Conservation (phyloP, 2,329 filamentous ascomycete genomes). For the Aspergillus melleus region DNA sequence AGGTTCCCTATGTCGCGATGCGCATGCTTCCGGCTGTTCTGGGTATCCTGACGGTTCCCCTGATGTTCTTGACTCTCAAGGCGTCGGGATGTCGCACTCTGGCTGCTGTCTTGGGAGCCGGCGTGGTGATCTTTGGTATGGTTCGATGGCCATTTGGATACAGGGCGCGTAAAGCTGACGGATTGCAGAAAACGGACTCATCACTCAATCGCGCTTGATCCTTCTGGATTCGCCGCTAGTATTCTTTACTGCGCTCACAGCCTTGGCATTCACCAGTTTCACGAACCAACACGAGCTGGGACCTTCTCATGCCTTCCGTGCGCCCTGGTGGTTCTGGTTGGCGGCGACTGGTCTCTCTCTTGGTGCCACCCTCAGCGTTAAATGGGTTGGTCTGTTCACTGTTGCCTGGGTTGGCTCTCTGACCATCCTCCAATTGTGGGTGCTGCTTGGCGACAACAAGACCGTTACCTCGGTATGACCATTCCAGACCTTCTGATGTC, state of each 20-base stretch:
- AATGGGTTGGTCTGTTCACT: slow-evolving; percentile 98
- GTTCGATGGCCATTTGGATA: not conserved
- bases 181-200: slow-evolving; percentile 79
- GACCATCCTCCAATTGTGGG: slow-evolving; percentile 91
- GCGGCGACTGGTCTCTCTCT: slow-evolving; percentile 80
- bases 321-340: slow-evolving; percentile 98
- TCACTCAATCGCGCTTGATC: slow-evolving; percentile 93
- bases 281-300: slow-evolving; percentile 96
- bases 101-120: slow-evolving; percentile 79
- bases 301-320: slow-evolving; percentile 79
- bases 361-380: slow-evolving; percentile 89
- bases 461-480: slow-evolving; percentile 72
- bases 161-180: slow-evolving; percentile 13
- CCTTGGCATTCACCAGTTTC: slow-evolving; percentile 86
- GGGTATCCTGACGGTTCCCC: slow-evolving; percentile 83
- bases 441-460: slow-evolving; percentile 83
- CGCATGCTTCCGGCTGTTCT: slow-evolving; percentile 86
- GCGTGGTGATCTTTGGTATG: slow-evolving; percentile 85
- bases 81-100: slow-evolving; percentile 83
- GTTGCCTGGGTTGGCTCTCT: slow-evolving; percentile 96
- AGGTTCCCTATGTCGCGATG: slow-evolving; percentile 97
- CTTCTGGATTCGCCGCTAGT: slow-evolving; percentile 94
- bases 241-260: slow-evolving; percentile 88
- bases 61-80: slow-evolving; percentile 93
- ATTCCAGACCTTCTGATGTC: not conserved